Evolutionary conservation across 2,329 filamentous ascomycete genomes (phyloP).

Genomic region (Fusarium ambrosium): DNA sequence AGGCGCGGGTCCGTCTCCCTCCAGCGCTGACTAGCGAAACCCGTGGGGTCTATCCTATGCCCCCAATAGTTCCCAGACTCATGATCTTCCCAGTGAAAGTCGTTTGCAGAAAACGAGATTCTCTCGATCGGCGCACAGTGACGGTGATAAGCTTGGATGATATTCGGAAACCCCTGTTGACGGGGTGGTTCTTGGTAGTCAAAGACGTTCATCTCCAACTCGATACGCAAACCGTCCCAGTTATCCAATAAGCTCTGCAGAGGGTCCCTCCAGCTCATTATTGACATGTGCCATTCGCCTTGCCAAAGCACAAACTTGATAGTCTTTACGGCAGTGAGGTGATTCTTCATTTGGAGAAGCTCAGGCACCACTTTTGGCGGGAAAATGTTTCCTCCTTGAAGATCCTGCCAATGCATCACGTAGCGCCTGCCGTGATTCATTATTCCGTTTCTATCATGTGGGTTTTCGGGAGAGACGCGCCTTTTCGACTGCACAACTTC

Average conservation of each 20-base stretch:
- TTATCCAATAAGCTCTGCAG: neutral
- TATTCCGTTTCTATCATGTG: neutral
- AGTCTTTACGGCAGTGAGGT: neutral
- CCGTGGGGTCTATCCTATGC: neutral
- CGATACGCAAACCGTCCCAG: neutral
- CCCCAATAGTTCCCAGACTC: neutral
- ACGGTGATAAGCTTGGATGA: constrained; percentile 1
- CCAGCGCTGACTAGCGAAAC: neutral
- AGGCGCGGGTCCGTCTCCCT: neutral
- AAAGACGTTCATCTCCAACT: constrained; percentile 13
- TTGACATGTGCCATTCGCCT: neutral
- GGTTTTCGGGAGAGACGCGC: neutral
- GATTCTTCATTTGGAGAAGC: constrained; percentile 6
- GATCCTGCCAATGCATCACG: neutral
- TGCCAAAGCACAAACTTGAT: constrained; percentile 18
- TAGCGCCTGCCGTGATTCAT: neutral
- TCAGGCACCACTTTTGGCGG: neutral
- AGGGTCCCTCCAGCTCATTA: neutral
- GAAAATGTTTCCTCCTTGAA: neutral
- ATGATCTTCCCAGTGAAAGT: neutral
- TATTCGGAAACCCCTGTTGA: neutral
- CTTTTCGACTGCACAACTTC: neutral
- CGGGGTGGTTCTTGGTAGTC: neutral
- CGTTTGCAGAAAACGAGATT: constrained; percentile 3
- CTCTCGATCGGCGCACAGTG: neutral